phyloP scores from a whole-genome alignment of 1,284 basidiomycete species.

The Malassezia nana region DNA sequence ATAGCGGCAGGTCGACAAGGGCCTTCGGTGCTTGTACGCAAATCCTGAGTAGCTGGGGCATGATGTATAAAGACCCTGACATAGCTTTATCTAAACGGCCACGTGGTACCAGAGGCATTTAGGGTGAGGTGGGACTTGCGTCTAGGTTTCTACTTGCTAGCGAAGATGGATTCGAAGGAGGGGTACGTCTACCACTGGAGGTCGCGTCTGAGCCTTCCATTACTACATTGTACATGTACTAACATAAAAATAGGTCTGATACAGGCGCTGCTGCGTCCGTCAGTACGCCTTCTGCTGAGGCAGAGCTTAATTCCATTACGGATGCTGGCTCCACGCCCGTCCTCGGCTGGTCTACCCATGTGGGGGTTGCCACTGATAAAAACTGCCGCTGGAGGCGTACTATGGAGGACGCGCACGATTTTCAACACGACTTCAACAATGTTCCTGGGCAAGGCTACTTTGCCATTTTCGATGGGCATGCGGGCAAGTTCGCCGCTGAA shows the following conservation, averaged over 20 bases:
- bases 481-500: slow-evolving; percentile 94
- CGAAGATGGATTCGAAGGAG: not conserved
- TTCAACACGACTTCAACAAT: slow-evolving; percentile 82
- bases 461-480: slow-evolving; percentile 95
- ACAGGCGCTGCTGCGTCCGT: not conserved
- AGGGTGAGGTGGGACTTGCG: too few species aligned
- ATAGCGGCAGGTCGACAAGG: not conserved
- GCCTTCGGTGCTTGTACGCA: not conserved
- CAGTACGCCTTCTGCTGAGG: not conserved
- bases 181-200: not conserved
- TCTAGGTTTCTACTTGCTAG: not conserved
- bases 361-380: slow-evolving; percentile 78
- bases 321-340: not conserved
- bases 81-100: not conserved
- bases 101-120: too few species aligned
- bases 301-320: not conserved
- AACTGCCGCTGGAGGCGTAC: slow-evolving; percentile 75
- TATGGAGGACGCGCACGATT: slow-evolving; percentile 97
- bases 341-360: slow-evolving; percentile 50
- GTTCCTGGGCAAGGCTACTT: slow-evolving; percentile 93
- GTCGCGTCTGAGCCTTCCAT: not conserved
- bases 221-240: not conserved
- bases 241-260: not conserved
- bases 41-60: not conserved
- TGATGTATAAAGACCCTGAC: slow-evolving; percentile 1